Conservation (phyloP, 2,329 filamentous ascomycete species). For the Scedosporium dehoogii region DNA sequence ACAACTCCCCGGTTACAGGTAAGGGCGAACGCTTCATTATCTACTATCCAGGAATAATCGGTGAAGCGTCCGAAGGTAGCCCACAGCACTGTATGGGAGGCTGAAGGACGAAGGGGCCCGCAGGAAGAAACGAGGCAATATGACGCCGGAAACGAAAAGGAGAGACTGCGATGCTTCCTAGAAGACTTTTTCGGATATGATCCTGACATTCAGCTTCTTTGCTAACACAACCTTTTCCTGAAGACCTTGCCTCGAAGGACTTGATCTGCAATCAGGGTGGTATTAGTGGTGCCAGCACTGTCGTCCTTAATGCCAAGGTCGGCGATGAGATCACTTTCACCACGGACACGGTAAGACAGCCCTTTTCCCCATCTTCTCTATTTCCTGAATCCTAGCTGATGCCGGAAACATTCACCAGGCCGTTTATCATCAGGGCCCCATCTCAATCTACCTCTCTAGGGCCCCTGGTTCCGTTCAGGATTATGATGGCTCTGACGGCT, state of each 20-base stretch:
- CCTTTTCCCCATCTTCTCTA: neutral
- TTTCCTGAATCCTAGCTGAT: constrained; percentile 13
- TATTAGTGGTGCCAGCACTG: constrained; percentile 18
- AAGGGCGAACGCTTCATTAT: neutral
- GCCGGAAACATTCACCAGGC: constrained; percentile 12
- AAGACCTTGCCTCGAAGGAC: constrained; percentile 26
- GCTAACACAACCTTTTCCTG: neutral
- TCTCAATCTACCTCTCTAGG: constrained; percentile 26
- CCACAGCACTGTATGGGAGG: too few species aligned
- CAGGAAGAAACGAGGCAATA: neutral
- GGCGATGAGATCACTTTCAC: constrained; percentile 25
- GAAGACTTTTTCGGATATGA: neutral
- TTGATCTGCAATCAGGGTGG: constrained; percentile 28
- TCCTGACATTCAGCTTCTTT: neutral
- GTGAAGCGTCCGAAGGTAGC: too few species aligned
- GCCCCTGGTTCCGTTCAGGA: constrained; percentile 22
- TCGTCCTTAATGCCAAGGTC: constrained; percentile 21
- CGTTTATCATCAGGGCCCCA: constrained; percentile 29
- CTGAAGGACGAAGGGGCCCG: neutral
- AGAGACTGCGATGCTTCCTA: neutral
- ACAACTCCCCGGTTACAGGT: constrained; percentile 24
- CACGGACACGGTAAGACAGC: constrained; percentile 15
- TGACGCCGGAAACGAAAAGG: neutral
- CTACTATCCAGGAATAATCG: neutral
- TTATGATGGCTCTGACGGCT: constrained; percentile 26